Conservation (phyloP, 495 filamentous ascomycete genomes). For the Rostrohypoxylon terebratum region DNA sequence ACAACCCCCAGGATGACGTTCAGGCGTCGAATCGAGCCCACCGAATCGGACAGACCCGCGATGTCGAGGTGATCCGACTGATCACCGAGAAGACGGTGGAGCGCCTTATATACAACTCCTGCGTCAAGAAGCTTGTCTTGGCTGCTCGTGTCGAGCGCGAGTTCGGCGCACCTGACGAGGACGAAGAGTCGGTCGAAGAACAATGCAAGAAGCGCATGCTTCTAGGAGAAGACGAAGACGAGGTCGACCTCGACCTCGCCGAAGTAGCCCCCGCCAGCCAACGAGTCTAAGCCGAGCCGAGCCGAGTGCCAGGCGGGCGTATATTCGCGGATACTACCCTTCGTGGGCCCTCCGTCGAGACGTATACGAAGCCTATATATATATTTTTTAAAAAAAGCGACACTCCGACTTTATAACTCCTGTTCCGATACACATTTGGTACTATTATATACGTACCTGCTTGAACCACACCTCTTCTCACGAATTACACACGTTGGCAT, state of each 20-base stretch:
- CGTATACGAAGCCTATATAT: neutral
- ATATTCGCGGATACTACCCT: slow-evolving; percentile 6
- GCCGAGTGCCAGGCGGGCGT: neutral
- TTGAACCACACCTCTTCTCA: neutral
- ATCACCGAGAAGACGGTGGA: slow-evolving; percentile 89
- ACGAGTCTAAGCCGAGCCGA: neutral
- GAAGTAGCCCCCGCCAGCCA: slow-evolving; percentile 3
- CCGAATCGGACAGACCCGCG: slow-evolving; percentile 87
- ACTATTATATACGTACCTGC: neutral
- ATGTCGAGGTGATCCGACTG: slow-evolving; percentile 85
- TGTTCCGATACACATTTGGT: neutral
- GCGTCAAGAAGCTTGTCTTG: slow-evolving; percentile 91
- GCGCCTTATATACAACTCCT: slow-evolving; percentile 89
- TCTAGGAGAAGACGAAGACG: slow-evolving; percentile 32
- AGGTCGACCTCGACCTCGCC: neutral
- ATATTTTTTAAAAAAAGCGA: neutral
- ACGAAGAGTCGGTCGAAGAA: slow-evolving; percentile 47
- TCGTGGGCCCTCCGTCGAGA: neutral
- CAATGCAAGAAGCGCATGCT: slow-evolving; percentile 48
- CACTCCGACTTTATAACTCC: neutral
- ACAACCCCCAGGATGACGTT: slow-evolving; percentile 96
- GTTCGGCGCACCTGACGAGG: slow-evolving; percentile 46
- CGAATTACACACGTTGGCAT: neutral
- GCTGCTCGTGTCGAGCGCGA: slow-evolving; percentile 77
- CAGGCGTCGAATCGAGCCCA: slow-evolving; percentile 98